Evolutionary conservation across 345 rosid species (phyloP), one percentile per base, ranked within the genome.

Genomic region (Populus nigra): DNA sequence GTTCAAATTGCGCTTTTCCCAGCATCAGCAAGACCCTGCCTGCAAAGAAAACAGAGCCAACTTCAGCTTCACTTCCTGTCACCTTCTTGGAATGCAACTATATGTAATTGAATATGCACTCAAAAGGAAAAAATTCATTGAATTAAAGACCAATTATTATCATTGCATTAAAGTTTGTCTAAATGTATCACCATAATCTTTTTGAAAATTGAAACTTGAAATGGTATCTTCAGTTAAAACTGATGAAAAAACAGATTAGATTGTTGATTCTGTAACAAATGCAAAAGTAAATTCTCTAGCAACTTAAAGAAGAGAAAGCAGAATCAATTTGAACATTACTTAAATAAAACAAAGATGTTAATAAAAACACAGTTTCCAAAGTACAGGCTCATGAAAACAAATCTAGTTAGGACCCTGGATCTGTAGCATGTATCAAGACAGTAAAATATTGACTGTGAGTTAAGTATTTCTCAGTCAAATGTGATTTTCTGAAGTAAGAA

Each of bases 1-100:
- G 94, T 83, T 96, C 97, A 86, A 86, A 84, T 81, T 96, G 99
- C 86, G 84, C 87, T 73, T 92, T 84, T 66, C 97, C 96, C 86
- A 96, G 79, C 97, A 91, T 89, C 73, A 85, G 81, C 73, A 96
- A 86, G 72, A 92, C 83, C 73, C 80, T 88, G 79, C 92, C 99
- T 94, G 92, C 84, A 84, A 7, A 87, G 63, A 27, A 43, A 66
- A 69, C 70, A 31, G 31, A 8, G 23, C 35, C 71, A 25, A 35
- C 29, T 49, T 74, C 59, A 79, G 61, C 59, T 69, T 73, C 41
- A 11, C 18, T 43, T 47, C 67, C 50, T 68, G 36, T 36, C 59
- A 86, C 59, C 31, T 18, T 35, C 23, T 35, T 10, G 38, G 45
- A 65, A 61, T 65, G 62, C 61, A 39, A 74, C 49, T 31, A 47